These are phyloP conservation scores for Boletus pseudo-olivaceus DNA, from an alignment of 768 basidiomycete species.

Conservation along the genomic window DNA sequence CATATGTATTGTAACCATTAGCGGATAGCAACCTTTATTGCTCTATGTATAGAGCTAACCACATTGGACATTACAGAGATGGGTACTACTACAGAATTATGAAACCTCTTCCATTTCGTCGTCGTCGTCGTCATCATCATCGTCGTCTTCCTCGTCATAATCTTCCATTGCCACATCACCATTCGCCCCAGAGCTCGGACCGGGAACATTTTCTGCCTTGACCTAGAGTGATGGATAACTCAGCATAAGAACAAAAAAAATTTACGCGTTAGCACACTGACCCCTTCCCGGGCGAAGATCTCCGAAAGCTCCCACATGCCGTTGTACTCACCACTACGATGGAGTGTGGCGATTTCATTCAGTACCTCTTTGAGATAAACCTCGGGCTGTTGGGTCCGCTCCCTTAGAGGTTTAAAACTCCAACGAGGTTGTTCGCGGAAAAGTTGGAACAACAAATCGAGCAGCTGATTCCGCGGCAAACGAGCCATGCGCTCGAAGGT, in stretches of 20 bases:
- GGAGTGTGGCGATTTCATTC: slow-evolving; percentile 68
- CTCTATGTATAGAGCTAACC: too few species aligned
- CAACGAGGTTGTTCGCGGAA: slow-evolving; percentile 82
- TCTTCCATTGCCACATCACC: slow-evolving; percentile 38
- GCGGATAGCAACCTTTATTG: not conserved
- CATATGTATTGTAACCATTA: not conserved
- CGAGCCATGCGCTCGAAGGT: slow-evolving; percentile 88
- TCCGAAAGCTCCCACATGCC: slow-evolving; percentile 79
- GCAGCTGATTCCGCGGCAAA: slow-evolving; percentile 82
- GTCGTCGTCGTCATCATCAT: slow-evolving; percentile 51
- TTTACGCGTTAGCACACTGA: slow-evolving; percentile 29
- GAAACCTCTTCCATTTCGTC: slow-evolving; percentile 74
- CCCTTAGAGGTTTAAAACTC: slow-evolving; percentile 72
- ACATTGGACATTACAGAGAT: not conserved
- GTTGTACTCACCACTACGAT: slow-evolving; percentile 77
- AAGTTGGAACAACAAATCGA: slow-evolving; percentile 74
- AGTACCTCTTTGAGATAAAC: slow-evolving; percentile 83
- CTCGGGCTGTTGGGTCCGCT: slow-evolving; percentile 83
- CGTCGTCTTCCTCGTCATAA: slow-evolving; percentile 43
- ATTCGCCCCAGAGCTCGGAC: slow-evolving; percentile 29
- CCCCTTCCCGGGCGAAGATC: slow-evolving; percentile 63
- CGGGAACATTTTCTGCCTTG: slow-evolving; percentile 46
- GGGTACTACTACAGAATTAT: slow-evolving; percentile 23
- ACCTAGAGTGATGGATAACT: slow-evolving; percentile 28
- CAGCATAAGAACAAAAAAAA: not conserved